These are phyloP conservation scores for Botrytis deweyae DNA, from an alignment of 2,329 filamentous ascomycete genomes.

Conservation along the genomic window DNA sequence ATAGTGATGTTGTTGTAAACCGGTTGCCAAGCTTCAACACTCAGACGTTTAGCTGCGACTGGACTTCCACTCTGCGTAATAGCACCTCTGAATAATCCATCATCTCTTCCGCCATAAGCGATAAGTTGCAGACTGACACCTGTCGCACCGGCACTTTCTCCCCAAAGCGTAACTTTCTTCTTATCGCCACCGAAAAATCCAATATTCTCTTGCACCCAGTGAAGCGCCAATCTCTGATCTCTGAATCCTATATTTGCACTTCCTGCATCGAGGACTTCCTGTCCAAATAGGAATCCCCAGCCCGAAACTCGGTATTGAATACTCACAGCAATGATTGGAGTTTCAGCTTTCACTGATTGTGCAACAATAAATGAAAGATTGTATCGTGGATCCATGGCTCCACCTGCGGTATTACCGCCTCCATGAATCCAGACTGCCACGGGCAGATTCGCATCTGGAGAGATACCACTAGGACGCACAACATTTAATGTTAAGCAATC, in stretches of 20 bases:
- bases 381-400: conserved; percentile 49
- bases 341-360: conserved; percentile 43
- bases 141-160: conserved; percentile 42
- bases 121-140: conserved; percentile 48
- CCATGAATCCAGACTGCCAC: conserved; percentile 57
- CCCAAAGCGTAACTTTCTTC: conserved; percentile 41
- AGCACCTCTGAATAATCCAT: conserved; percentile 53
- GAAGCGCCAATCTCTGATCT: conserved; percentile 44
- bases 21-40: conserved; percentile 7
- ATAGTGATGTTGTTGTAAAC: conserved; percentile 37
- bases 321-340: conserved; percentile 47
- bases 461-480: conserved; percentile 43
- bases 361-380: conserved; percentile 57
- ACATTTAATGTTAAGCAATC: conserved; percentile 24
- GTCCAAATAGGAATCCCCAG: conserved; percentile 30
- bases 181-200: conserved; percentile 45
- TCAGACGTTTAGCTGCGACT: not conserved
- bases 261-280: conserved; percentile 43
- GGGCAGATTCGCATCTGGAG: conserved; percentile 43
- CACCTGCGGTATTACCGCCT: conserved; percentile 40
- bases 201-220: conserved; percentile 48
- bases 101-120: conserved; percentile 50
- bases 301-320: conserved; percentile 46
- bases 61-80: conserved; percentile 51
- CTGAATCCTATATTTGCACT: conserved; percentile 47